Evolutionary conservation across 2,329 filamentous ascomycete species (phyloP).

Genomic region (Aspergillus sp.): DNA sequence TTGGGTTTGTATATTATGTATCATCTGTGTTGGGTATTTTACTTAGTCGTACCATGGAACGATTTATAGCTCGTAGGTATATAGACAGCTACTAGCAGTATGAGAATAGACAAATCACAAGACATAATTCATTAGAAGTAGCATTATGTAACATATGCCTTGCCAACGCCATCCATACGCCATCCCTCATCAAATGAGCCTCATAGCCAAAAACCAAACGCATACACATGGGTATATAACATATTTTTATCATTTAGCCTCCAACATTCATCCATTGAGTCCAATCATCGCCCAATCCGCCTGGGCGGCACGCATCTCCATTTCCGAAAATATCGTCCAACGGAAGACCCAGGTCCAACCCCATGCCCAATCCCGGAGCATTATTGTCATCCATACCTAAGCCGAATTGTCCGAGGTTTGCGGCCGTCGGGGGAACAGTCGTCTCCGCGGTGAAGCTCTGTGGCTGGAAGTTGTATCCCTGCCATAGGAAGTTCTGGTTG

Average conservation of each 20-base stretch:
- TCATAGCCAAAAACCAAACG: conserved; percentile 6
- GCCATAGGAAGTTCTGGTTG: conserved; percentile 46
- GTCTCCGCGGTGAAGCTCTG: conserved; percentile 20
- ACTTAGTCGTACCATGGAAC: not conserved
- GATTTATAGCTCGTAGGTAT: conserved; percentile 5
- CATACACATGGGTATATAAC: conserved; percentile 14
- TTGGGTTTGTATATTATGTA: not conserved
- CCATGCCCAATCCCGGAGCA: conserved; percentile 28
- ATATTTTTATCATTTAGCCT: not conserved
- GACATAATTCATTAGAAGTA: not conserved
- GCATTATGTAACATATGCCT: not conserved
- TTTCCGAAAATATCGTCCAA: conserved; percentile 48
- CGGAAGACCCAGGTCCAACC: conserved; percentile 38
- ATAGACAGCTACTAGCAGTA: not conserved
- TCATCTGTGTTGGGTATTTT: not conserved
- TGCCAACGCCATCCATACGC: not conserved
- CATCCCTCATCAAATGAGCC: not conserved
- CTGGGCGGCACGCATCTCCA: conserved; percentile 28
- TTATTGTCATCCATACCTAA: conserved; percentile 32
- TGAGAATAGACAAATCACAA: not conserved
- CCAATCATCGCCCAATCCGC: conserved; percentile 37
- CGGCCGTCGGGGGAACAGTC: conserved; percentile 25
- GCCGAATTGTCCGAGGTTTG: conserved; percentile 27
- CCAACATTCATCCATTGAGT: conserved; percentile 43
- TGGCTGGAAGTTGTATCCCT: conserved; percentile 41